Base-by-base conservation (phyloP, 2,329 filamentous ascomycete genomes). In the Calonectria crousiana region DNA sequence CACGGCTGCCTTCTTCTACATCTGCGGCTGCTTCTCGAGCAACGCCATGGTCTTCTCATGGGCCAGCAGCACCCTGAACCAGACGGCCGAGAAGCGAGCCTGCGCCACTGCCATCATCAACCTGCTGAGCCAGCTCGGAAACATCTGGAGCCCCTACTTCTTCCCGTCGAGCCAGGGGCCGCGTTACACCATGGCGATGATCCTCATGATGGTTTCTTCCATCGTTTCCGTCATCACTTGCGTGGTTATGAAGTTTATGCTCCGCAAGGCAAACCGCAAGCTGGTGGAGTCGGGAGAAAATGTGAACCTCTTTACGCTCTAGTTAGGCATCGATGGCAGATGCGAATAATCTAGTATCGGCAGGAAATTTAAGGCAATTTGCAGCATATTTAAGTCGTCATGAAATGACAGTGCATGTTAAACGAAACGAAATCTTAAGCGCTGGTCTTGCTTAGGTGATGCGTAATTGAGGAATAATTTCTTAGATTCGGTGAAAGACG, bases 11-110 rank as follows among this genome's bases (percentile, higher is more conserved):
- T 80, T 79, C 47, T 72, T 80, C 11, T 79, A 77, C 62, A 49
- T 75, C 10, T 71, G 67, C 8, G 78, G 79, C 11, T 74, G 72
- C 41, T 79, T 78, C 52, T 73, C 79, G 2, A 81, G 82, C 26
- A 86, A 85, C 67, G 80, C 82, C 0, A 72, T 84, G 28, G 81
- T 85, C 4, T 84, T 81, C 51, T 80, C 79, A n/a, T 86, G 84
- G 84, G 82, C 82, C 0, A 80, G 81, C 9, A 79, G 78, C 16
- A 79, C 81, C 6, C 78, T 85, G 8, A 81, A 80, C 49, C 78
- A 83, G 51, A 85, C 84, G 5, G 82, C 84, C 0, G 84, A 85
- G 76, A 85, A 86, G 70, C 53, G 79, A 56, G 56, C 68, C 2
- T 30, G 26, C 16, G 47, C 67, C 5, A 53, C 58, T 5, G 34